Evolutionary conservation across 257 asterid species (phyloP).

Genomic region (Nyctanthes arbortristis): DNA sequence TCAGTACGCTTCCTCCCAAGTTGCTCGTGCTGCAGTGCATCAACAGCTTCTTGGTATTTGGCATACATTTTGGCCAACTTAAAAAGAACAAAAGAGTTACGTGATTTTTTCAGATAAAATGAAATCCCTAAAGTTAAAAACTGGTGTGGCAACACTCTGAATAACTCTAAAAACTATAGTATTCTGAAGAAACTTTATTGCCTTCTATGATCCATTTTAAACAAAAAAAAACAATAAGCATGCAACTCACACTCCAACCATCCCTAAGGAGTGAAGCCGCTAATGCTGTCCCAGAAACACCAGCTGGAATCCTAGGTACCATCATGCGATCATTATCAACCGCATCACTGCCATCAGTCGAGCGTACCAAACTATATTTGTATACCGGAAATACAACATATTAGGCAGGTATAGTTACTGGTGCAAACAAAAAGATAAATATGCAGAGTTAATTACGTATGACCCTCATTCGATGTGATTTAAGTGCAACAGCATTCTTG

Average conservation of each 20-base stretch:
- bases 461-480: not conserved
- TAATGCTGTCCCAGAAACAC: conserved; percentile 92
- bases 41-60: conserved; percentile 93
- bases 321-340: conserved; percentile 63
- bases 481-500: not conserved
- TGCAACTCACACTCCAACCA: conserved; percentile 89
- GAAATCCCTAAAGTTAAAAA: not conserved
- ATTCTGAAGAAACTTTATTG: not conserved
- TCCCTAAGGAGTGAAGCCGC: conserved; percentile 97
- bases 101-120: not conserved
- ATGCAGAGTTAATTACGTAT: not conserved
- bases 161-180: not conserved
- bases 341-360: conserved; percentile 38
- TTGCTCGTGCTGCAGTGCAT: conserved; percentile 90
- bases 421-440: not conserved
- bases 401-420: not conserved
- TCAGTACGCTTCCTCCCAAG: conserved; percentile 85
- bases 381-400: not conserved
- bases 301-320: conserved; percentile 72
- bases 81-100: conserved; percentile 15
- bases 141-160: not conserved
- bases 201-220: not conserved
- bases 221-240: conserved; percentile 1
- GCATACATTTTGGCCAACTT: conserved; percentile 79
- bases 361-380: conserved; percentile 37